Evolutionary conservation across 1,139 yeast species (phyloP).

Genomic region (Kodamaea arcana): DNA sequence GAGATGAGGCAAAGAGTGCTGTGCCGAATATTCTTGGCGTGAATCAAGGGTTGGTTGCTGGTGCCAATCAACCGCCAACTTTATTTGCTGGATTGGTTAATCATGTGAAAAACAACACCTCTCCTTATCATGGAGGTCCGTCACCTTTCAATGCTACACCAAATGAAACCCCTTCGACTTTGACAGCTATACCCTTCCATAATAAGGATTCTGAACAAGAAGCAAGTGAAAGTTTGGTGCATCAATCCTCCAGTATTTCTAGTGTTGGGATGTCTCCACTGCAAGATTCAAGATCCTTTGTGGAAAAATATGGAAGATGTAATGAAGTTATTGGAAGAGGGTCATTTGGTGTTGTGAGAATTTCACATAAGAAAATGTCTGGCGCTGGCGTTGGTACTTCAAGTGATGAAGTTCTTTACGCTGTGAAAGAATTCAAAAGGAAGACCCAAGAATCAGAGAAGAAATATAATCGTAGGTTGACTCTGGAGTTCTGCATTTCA

Average conservation of each 20-base stretch:
- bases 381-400: constrained; percentile 3
- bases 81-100: constrained; percentile 77
- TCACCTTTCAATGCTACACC: constrained; percentile 1
- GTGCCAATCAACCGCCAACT: constrained; percentile 56
- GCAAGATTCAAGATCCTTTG: constrained; percentile 39
- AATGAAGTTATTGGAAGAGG: constrained; percentile 50
- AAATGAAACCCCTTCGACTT: not conserved
- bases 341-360: constrained; percentile 45
- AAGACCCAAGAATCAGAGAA: constrained; percentile 43
- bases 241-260: not conserved
- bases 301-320: constrained; percentile 48
- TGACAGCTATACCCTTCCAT: not conserved
- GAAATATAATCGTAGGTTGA: constrained; percentile 41
- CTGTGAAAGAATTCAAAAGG: constrained; percentile 45
- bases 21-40: constrained; percentile 57
- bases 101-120: constrained; percentile 47
- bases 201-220: constrained; percentile 1
- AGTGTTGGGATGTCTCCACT: constrained; percentile 1
- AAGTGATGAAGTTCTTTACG: constrained; percentile 35
- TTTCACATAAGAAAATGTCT: constrained; percentile 38
- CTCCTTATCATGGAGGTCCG: constrained; percentile 20
- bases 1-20: constrained; percentile 80
- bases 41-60: constrained; percentile 6
- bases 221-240: not conserved
- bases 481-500: constrained; percentile 47